Base-by-base conservation (phyloP, 495 filamentous ascomycete genomes). In the Neurospora cerealis region DNA sequence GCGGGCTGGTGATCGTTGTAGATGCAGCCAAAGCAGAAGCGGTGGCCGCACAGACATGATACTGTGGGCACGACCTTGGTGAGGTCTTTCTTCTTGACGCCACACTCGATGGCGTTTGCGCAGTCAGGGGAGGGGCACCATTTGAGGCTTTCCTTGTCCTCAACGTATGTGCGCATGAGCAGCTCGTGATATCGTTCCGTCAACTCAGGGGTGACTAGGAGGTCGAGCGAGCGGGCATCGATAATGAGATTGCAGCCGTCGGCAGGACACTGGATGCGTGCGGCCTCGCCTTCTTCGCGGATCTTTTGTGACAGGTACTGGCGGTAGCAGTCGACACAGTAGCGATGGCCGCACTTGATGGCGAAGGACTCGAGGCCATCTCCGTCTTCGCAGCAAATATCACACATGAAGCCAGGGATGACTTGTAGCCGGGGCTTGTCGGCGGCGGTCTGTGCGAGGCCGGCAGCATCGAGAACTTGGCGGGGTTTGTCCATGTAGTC, bases 101-200 rank as follows among this genome's bases (percentile, higher is more conserved):
- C 85, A 77, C 96, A 99, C 75, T 99, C 93, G 21, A 98, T 84
- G 15, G 95, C 95, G 77, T 96, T 97, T 74, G 91, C 88, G 83
- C 96, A 99, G 78, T 98, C 93, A 41, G 96, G 96, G 4, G 96
- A 95, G 7, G 96, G 96, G 80, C 96, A 99, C 96, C 96, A 99
- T 79, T 95, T 95, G 28, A 98, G 88, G 62, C 91, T 92, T 40
- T 97, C 95, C 78, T 92, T 97, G 79, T 99, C 96, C 79, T 99
- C 95, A 71, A 99, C 96, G 78, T 96, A 99, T 3, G 96, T 98
- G 74, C 96, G 88, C 73, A 91, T 97, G 34, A 99, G 89, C 21
- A 99, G 86, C 70, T 91, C 89, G 77, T 93, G 90, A 79, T 98
- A 99, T 75, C 95, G 89, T 34, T 88, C 87, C 75, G 88, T 91